Evolutionary conservation across 192 early-diverging fungal species (phyloP), one percentile per base, ranked within the genome.

Genomic region (Coemansia sp.): DNA sequence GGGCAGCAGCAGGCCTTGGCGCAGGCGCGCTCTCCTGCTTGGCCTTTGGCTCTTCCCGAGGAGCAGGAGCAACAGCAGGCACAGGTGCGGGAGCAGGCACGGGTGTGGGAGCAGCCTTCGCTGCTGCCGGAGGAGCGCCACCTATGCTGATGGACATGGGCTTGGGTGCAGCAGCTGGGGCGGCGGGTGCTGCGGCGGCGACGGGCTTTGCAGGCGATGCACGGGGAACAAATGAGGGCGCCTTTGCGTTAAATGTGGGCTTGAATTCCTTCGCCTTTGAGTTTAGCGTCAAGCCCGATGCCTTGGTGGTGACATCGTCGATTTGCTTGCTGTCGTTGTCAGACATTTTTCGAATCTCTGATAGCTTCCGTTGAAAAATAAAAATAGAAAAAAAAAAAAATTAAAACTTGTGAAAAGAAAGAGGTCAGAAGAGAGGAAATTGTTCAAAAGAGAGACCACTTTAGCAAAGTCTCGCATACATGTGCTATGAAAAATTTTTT

Each of bases 171-270:
- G 52, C 25, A 4, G 59, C 52, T 14, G 61, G 43, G 18, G 62
- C 28, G 33, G 60, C 59, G 6, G 63, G 58, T 13, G 65, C 62
- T 42, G 69, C 75, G 56, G 68, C 61, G 2, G 69, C 75, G 56
- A 64, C 61, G 2, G 62, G 82, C 66, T 31, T 66, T 36, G 85
- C 57, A 25, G 83, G 76, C 28, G 77, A 69, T 43, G 85, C 84
- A 41, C 82, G 74, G 28, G 93, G 93, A 12, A 92, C 90, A 68
- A 94, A 94, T 45, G 85, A 52, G 6, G 77, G 77, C 7, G 77
- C 85, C 69, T 77, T 86, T 58, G 90, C 86, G 43, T 79, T 79
- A 28, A 85, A 85, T 65, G 82, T 91, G 48, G 89, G 89, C 60
- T 85, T 87, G 70, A 89, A 93, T 20, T 84, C 79, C 61, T 65